phyloP scores from a whole-genome alignment of 2,329 filamentous ascomycete species.

The Ophiostoma triangulosporum region DNA sequence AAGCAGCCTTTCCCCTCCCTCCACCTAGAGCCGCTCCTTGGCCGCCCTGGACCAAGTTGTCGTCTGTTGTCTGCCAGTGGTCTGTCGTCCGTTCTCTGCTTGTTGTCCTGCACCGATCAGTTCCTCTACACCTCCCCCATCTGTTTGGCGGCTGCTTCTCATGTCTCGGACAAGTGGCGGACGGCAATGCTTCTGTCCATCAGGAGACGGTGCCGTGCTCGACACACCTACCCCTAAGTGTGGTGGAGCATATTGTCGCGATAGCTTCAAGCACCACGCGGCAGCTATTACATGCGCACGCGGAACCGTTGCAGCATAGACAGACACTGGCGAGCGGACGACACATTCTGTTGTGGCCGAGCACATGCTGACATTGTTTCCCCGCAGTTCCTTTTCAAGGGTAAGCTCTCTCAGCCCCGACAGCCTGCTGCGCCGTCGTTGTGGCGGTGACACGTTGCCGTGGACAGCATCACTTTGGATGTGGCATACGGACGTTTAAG shows the following conservation, averaged over 20 bases:
- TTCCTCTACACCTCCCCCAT: too few species aligned
- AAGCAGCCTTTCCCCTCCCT: constrained; percentile 28
- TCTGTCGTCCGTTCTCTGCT: background rate
- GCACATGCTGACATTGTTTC: constrained; percentile 9
- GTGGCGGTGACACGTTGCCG: background rate
- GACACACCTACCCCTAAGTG: background rate
- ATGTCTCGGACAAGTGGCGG: background rate
- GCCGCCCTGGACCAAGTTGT: too few species aligned
- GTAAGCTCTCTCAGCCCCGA: constrained; percentile 32
- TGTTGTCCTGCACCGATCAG: too few species aligned
- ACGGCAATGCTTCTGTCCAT: background rate
- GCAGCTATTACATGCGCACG: background rate
- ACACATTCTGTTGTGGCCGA: too few species aligned
- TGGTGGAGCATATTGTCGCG: background rate
- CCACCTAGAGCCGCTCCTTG: background rate
- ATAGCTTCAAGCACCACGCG: background rate
- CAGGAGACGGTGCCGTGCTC: background rate
- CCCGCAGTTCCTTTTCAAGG: constrained; percentile 94
- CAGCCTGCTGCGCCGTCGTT: background rate
- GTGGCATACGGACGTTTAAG: background rate
- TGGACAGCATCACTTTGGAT: background rate
- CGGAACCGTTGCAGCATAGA: background rate
- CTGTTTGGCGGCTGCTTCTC: background rate
- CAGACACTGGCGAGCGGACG: too few species aligned
- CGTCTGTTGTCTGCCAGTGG: background rate